A percentile compares a stretch with the other conserved stretches of the same genome.
phyloP scores from a whole-genome alignment of 176 grass and related monocot species.

The Stipa capillata region DNA sequence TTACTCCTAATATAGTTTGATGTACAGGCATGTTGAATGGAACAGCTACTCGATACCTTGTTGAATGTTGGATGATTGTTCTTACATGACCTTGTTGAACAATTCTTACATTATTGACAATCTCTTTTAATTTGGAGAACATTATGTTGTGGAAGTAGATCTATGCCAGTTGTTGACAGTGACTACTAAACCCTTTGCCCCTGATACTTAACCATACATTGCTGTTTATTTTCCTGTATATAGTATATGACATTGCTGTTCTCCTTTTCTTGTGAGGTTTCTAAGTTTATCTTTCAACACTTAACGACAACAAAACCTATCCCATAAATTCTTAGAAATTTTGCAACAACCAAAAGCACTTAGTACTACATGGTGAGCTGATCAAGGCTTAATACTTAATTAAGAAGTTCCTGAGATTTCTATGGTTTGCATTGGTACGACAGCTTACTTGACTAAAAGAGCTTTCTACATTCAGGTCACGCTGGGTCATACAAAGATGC shows the following conservation, averaged over 20 bases:
- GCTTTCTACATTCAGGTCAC: constrained; percentile 2
- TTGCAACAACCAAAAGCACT: not conserved
- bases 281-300: not conserved
- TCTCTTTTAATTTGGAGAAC: not conserved
- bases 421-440: not conserved
- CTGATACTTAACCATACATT: not conserved
- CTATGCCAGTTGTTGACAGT: not conserved
- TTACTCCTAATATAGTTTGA: not conserved
- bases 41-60: not conserved
- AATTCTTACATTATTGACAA: not conserved
- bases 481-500: not conserved
- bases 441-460: not conserved
- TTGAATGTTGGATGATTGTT: not conserved
- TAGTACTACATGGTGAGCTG: not conserved
- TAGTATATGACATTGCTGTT: not conserved
- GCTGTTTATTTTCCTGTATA: not conserved
- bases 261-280: not conserved
- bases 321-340: not conserved
- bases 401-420: not conserved
- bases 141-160: not conserved
- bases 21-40: not conserved
- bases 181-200: not conserved
- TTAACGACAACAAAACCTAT: not conserved
- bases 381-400: not conserved
- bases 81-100: not conserved